Conservation (phyloP, 2,329 filamentous ascomycete genomes). For the Zasmidium citrigriseum region DNA sequence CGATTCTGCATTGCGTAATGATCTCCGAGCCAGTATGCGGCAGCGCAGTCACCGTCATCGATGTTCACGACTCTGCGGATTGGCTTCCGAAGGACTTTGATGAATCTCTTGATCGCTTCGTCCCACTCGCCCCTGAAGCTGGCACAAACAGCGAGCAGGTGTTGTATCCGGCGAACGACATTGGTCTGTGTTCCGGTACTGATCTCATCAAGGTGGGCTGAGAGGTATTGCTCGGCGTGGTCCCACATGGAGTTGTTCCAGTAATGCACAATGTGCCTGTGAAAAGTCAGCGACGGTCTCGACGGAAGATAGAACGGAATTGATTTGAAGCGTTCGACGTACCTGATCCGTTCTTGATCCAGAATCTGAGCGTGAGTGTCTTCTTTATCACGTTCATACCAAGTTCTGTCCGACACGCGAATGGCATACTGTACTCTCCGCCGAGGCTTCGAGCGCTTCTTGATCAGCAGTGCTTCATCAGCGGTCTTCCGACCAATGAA, state of each 20-base stretch:
- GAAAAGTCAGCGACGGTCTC: neutral
- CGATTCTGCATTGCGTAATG: conserved; percentile 24
- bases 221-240: conserved; percentile 16
- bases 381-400: neutral
- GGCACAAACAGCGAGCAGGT: conserved; percentile 26
- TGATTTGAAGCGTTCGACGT: neutral
- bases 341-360: neutral
- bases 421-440: neutral
- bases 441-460: neutral
- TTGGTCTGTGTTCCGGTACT: neutral
- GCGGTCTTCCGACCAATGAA: neutral
- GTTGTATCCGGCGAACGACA: conserved; percentile 11
- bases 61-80: conserved; percentile 14
- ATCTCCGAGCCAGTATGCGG: conserved; percentile 31
- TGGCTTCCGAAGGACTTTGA: conserved; percentile 20
- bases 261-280: conserved; percentile 12
- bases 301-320: neutral
- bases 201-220: neutral
- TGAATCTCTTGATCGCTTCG: conserved; percentile 21
- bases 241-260: conserved; percentile 20
- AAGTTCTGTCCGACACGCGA: neutral
- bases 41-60: conserved; percentile 28
- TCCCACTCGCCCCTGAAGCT: conserved; percentile 25
- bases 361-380: neutral
- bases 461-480: neutral